A percentile compares a stretch with the other conserved stretches of the same genome.
phyloP scores from a whole-genome alignment of 1,284 basidiomycete species.

The Anthracocystis setariae region DNA sequence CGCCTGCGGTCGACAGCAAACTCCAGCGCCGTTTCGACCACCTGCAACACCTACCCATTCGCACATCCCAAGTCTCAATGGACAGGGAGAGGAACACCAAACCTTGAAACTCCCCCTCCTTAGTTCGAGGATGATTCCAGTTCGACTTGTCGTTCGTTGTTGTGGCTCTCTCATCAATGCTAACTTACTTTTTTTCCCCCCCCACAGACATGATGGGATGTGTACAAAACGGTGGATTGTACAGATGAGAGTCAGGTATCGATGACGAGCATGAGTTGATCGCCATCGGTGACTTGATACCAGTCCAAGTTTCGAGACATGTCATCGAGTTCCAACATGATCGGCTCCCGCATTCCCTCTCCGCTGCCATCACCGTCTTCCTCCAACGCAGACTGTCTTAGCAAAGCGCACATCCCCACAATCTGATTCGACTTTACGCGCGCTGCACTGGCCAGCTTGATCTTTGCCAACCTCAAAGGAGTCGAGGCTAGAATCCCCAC shows the following conservation, averaged over 20 bases:
- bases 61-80: background rate
- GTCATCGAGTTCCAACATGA: slow-evolving; percentile 50
- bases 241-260: background rate
- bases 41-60: background rate
- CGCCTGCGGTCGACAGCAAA: background rate
- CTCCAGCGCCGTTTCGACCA: background rate
- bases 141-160: too few species aligned
- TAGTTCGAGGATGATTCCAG: too few species aligned
- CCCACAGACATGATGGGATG: too few species aligned
- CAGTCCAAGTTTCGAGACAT: slow-evolving; percentile 36
- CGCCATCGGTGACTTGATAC: slow-evolving; percentile 41
- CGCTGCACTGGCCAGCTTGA: slow-evolving; percentile 32
- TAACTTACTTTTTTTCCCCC: background rate
- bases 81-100: background rate
- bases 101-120: background rate
- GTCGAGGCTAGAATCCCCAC: slow-evolving; percentile 35
- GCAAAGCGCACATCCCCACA: slow-evolving; percentile 45
- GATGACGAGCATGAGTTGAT: slow-evolving; percentile 25
- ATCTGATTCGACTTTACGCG: slow-evolving; percentile 17
- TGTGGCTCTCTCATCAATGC: too few species aligned
- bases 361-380: background rate
- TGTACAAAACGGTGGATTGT: background rate
- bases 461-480: slow-evolving; percentile 48
- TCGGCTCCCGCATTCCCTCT: slow-evolving; percentile 8
- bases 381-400: slow-evolving; percentile 9